These are phyloP conservation scores for Pleurotus giganteus DNA, from an alignment of 768 basidiomycete genomes.

Conservation along the genomic window DNA sequence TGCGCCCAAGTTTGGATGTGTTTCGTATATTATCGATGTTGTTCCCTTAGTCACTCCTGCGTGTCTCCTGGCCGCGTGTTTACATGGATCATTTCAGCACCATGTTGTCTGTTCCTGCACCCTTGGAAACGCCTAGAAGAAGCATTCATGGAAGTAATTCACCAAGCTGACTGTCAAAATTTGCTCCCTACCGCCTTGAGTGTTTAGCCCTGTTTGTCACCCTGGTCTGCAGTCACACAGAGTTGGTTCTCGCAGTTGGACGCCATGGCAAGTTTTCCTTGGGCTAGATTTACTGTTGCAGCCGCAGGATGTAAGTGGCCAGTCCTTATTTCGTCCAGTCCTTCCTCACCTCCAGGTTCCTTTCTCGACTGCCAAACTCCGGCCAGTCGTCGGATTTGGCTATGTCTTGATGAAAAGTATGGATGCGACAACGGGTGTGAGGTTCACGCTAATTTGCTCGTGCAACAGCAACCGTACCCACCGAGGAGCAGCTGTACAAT, in stretches of 20 bases:
- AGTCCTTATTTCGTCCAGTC: constrained; percentile 8
- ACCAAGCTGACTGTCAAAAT: background rate
- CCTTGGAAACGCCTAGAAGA: background rate
- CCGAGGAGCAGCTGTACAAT: constrained; percentile 52
- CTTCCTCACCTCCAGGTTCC: background rate
- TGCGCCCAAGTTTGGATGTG: background rate
- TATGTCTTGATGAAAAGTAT: constrained; percentile 62
- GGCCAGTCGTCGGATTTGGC: constrained; percentile 53
- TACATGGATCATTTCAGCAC: background rate
- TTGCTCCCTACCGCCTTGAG: background rate
- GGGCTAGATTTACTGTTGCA: constrained; percentile 48
- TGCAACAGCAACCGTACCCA: constrained; percentile 46
- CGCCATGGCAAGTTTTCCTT: constrained; percentile 51
- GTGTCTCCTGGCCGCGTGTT: background rate
- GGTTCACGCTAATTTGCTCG: too few relatives aligned
- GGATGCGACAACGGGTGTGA: too few relatives aligned
- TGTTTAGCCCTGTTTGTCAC: background rate
- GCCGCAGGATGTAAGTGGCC: constrained; percentile 46
- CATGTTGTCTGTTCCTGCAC: constrained; percentile 3
- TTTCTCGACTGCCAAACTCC: background rate
- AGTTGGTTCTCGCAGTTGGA: constrained; percentile 8
- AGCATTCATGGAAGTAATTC: constrained; percentile 8
- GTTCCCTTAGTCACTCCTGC: background rate
- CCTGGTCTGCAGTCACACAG: background rate
- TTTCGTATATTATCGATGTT: background rate